Conservation (phyloP, 2,329 filamentous ascomycete species). For the Madurella mycetomatis region DNA sequence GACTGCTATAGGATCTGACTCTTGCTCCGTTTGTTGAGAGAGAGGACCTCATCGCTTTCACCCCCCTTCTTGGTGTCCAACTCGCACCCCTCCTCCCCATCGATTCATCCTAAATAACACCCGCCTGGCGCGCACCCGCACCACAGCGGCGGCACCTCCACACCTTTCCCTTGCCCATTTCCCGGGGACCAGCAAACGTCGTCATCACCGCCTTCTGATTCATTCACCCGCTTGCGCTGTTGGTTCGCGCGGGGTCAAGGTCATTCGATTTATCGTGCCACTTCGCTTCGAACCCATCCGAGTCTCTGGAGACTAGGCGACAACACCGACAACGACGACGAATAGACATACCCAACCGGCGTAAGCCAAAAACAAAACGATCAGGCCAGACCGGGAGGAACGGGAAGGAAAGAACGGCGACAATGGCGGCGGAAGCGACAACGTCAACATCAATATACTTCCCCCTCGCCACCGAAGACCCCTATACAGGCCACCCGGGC, state of each 20-base stretch:
- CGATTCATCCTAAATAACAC: background rate
- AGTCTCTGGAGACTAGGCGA: background rate
- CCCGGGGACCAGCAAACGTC: background rate
- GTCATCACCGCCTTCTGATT: background rate
- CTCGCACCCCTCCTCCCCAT: too few relatives aligned
- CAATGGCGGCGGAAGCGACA: constrained; percentile 1
- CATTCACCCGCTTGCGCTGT: background rate
- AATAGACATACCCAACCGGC: too few relatives aligned
- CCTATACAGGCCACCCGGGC: constrained; percentile 33
- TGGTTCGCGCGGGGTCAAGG: constrained; percentile 9
- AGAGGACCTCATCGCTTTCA: background rate
- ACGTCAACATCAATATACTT: constrained; percentile 39
- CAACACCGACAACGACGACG: background rate
- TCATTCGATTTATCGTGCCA: constrained; percentile 3
- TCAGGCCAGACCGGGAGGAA: background rate
- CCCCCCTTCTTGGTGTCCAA: background rate
- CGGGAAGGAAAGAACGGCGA: background rate
- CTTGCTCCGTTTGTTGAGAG: background rate
- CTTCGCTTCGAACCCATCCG: background rate
- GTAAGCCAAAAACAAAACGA: background rate
- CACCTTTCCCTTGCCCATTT: background rate
- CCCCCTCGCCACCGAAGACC: constrained; percentile 41
- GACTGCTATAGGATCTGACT: background rate
- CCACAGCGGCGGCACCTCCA: background rate
- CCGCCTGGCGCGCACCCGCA: background rate